A percentile compares a stretch with the other conserved stretches of the same genome.
These are phyloP conservation scores for Botrytis medusae DNA, from an alignment of 2,329 filamentous ascomycete species.

Conservation along the genomic window DNA sequence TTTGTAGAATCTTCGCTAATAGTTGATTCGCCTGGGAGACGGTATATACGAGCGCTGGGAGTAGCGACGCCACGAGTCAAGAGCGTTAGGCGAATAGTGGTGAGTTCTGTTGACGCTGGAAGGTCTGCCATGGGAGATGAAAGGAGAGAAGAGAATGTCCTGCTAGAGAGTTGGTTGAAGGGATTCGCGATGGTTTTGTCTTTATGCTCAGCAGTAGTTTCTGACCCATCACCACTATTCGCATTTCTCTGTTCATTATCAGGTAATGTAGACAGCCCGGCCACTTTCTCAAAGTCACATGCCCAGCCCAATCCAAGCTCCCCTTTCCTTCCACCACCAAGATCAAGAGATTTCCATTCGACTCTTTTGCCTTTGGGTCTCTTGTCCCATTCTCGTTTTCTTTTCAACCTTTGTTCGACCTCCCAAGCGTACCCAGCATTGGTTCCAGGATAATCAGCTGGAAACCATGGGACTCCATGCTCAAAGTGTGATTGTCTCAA, in stretches of 20 bases:
- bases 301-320: conserved; percentile 80
- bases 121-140: conserved; percentile 29
- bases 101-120: conserved; percentile 45
- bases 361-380: conserved; percentile 79
- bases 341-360: conserved; percentile 70
- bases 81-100: conserved; percentile 67
- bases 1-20: conserved; percentile 42
- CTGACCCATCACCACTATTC: not conserved
- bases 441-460: conserved; percentile 79
- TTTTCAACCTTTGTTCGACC: conserved; percentile 58
- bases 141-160: conserved; percentile 32
- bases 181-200: conserved; percentile 15
- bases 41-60: conserved; percentile 79
- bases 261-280: conserved; percentile 21
- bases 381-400: conserved; percentile 67
- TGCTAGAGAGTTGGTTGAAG: conserved; percentile 28
- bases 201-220: not conserved
- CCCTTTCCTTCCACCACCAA: conserved; percentile 73
- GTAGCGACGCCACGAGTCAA: conserved; percentile 68
- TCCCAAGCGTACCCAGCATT: conserved; percentile 79
- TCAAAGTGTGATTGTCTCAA: conserved; percentile 80
- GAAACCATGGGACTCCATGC: conserved; percentile 76
- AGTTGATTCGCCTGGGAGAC: conserved; percentile 53
- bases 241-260: conserved; percentile 21
- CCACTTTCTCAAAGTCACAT: conserved; percentile 71